These are phyloP conservation scores for Brassica hybrid DNA, from an alignment of 441 rosid species.

Conservation along the genomic window DNA sequence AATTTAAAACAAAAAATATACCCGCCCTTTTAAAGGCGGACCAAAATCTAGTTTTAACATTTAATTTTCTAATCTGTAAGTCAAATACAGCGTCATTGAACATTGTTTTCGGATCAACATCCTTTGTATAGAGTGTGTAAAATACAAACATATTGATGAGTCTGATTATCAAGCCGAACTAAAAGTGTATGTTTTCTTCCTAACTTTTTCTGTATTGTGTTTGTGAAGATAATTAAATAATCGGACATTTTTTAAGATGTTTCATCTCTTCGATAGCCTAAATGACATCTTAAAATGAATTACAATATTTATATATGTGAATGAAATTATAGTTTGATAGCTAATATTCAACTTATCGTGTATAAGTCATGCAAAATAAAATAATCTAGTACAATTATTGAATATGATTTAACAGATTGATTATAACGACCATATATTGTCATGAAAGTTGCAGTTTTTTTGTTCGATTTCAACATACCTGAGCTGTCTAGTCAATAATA, in stretches of 20 bases:
- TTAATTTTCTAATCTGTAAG: not conserved
- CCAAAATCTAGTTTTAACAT: too few relatives aligned
- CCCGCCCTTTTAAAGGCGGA: too few relatives aligned
- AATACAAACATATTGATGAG: not conserved
- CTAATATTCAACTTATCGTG: not conserved
- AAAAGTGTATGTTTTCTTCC: not conserved
- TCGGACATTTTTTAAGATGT: not conserved
- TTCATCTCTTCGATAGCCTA: conserved; percentile 1
- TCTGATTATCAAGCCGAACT: not conserved
- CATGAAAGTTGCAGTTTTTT: conserved; percentile 17
- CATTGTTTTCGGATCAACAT: not conserved
- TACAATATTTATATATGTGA: not conserved
- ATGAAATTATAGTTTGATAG: conserved; percentile 3
- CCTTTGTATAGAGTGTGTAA: not conserved
- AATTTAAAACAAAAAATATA: too few relatives aligned
- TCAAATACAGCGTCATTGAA: not conserved
- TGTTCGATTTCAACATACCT: conserved; percentile 14
- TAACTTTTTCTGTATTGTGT: not conserved
- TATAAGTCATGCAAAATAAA: conserved; percentile 2
- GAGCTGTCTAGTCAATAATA: conserved; percentile 32
- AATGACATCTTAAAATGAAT: not conserved
- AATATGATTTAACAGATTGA: conserved; percentile 17
- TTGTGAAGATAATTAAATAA: not conserved
- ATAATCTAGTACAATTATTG: conserved; percentile 1
- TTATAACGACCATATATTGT: conserved; percentile 21